A percentile compares a stretch with the other conserved stretches of the same genome.
Conservation (phyloP, 106 monocot species). For the Narthecium ossifragum region DNA sequence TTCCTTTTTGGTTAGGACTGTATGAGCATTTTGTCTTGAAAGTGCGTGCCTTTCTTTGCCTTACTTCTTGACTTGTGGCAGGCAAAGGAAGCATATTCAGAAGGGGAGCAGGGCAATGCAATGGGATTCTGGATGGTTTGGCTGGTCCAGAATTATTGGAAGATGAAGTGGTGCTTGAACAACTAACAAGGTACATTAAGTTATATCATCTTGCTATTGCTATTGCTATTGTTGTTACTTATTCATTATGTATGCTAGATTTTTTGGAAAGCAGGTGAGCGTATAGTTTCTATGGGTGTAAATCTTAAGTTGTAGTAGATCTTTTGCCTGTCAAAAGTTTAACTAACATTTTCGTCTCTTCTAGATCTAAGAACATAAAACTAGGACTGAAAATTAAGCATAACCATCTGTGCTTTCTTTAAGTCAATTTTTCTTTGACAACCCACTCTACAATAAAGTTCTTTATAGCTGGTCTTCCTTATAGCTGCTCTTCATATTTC, state of each 20-base stretch:
- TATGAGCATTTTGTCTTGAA: background rate
- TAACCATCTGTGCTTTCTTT: no score
- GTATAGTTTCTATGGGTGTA: background rate
- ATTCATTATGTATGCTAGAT: no score
- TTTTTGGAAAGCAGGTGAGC: background rate
- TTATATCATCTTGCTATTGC: background rate
- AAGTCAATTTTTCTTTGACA: no score
- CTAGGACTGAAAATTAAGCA: no score
- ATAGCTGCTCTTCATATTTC: no score
- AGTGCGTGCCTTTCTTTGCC: background rate
- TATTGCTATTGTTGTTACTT: background rate
- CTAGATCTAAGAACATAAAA: background rate
- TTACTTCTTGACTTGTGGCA: constrained; percentile 1
- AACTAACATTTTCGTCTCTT: background rate
- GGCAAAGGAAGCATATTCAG: constrained; percentile 4
- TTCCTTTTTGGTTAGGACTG: no score
- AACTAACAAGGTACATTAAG: constrained; percentile 59
- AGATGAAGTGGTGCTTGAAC: constrained; percentile 76
- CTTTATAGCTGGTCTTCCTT: no score
- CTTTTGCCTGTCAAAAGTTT: background rate
- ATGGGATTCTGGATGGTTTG: constrained; percentile 19
- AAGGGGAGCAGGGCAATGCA: constrained; percentile 5
- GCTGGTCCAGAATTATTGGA: constrained; percentile 35
- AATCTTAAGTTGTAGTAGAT: background rate
- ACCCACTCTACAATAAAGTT: no score